These are phyloP conservation scores for Leccinum rimulosum DNA, from an alignment of 768 basidiomycete species.

Conservation along the genomic window DNA sequence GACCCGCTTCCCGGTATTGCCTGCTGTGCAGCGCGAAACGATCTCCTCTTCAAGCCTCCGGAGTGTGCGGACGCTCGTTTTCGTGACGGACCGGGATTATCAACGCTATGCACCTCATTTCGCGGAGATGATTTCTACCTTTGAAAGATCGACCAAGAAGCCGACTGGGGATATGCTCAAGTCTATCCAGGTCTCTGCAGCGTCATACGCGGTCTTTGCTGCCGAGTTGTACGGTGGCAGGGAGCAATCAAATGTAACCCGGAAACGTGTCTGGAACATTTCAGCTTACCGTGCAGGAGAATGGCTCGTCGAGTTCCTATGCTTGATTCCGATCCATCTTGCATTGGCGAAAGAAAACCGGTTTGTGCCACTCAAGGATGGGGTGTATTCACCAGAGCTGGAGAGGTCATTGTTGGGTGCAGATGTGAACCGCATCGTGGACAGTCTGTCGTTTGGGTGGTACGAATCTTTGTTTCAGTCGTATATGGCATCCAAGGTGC, in stretches of 20 bases:
- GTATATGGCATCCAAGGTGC: conserved; percentile 56
- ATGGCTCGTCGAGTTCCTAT: conserved; percentile 60
- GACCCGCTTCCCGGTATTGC: conserved; percentile 57
- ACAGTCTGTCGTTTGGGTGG: conserved; percentile 58
- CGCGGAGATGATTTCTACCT: conserved; percentile 40
- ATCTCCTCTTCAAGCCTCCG: conserved; percentile 35
- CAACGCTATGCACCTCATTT: conserved; percentile 43
- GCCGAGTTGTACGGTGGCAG: conserved; percentile 7
- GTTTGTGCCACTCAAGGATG: conserved; percentile 60
- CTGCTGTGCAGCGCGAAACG: conserved; percentile 48
- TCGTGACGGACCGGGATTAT: conserved; percentile 41
- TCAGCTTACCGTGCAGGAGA: conserved; percentile 51
- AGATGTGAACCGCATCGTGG: conserved; percentile 54
- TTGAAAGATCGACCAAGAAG: conserved; percentile 51
- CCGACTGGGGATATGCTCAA: conserved; percentile 47
- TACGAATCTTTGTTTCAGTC: conserved; percentile 64
- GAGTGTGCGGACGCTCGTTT: conserved; percentile 37
- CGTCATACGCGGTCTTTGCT: conserved; percentile 30
- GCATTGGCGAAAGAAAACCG: conserved; percentile 59
- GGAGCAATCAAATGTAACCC: neutral
- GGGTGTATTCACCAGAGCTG: conserved; percentile 46
- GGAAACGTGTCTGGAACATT: conserved; percentile 22
- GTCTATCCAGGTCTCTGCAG: conserved; percentile 34
- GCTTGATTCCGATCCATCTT: conserved; percentile 63
- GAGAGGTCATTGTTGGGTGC: conserved; percentile 58